These are phyloP conservation scores for Fusarium sp. DNA, from an alignment of 2,329 filamentous ascomycete species.

Conservation along the genomic window DNA sequence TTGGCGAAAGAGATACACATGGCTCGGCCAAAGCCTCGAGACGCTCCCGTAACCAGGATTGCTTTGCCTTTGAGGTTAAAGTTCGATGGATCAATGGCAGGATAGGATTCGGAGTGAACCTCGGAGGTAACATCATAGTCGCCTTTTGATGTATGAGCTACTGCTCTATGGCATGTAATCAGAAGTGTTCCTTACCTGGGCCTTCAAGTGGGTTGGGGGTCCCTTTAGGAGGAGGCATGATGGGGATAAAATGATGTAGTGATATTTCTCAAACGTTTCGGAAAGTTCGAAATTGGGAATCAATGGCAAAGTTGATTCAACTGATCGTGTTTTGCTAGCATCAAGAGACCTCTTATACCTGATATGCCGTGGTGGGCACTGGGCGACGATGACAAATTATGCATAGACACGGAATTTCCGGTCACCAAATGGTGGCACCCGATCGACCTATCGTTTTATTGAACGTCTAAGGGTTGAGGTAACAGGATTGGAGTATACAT, in stretches of 20 bases:
- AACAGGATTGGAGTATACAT: too few relatives aligned
- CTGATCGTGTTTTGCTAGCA: too few relatives aligned
- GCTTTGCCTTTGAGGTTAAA: constrained; percentile 6
- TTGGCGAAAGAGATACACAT: constrained; percentile 17
- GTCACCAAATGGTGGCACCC: too few relatives aligned
- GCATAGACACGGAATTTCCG: too few relatives aligned
- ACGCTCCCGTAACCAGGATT: constrained; percentile 20
- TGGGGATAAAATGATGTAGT: background rate
- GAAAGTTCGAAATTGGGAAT: too few relatives aligned
- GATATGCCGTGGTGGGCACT: too few relatives aligned
- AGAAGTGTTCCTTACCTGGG: background rate
- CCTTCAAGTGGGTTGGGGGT: constrained; percentile 19
- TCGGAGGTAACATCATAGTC: constrained; percentile 15
- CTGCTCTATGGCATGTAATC: too few relatives aligned
- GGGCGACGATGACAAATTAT: too few relatives aligned
- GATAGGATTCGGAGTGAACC: constrained; percentile 12
- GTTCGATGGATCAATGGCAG: constrained; percentile 17
- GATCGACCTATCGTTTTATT: too few relatives aligned
- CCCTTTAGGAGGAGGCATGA: constrained; percentile 18
- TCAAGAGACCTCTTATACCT: too few relatives aligned
- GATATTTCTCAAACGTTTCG: background rate
- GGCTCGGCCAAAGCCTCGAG: constrained; percentile 16
- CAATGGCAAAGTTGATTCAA: too few relatives aligned
- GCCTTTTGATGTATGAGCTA: background rate
- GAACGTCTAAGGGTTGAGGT: too few relatives aligned